Conservation (phyloP, 163 green algal species). For the Chlamydomonas reinhardtii region DNA sequence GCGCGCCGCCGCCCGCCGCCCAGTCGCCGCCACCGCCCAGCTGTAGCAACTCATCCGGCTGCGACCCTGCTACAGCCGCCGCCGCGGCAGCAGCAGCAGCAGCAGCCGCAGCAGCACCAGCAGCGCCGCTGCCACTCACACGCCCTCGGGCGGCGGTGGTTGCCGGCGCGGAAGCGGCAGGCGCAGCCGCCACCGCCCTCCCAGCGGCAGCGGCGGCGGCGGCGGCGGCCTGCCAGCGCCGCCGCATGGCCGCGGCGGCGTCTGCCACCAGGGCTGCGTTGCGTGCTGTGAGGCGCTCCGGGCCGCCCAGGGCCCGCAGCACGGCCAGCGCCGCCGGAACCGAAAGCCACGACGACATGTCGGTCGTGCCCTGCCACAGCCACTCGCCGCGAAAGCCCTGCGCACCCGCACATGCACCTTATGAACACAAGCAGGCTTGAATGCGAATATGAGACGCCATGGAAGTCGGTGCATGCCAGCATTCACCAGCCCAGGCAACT, state of each 20-base stretch:
- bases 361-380: constrained; percentile 68
- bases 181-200: too few species aligned
- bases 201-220: too few species aligned
- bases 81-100: not conserved
- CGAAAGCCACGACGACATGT: constrained; percentile 63
- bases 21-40: constrained; percentile 44
- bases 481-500: too few species aligned
- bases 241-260: constrained; percentile 11
- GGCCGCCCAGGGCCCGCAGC: constrained; percentile 28
- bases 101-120: not conserved
- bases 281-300: constrained; percentile 16
- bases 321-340: constrained; percentile 65
- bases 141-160: not conserved
- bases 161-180: not conserved
- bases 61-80: not conserved
- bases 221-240: not conserved
- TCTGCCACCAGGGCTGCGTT: constrained; percentile 48
- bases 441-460: too few species aligned
- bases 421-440: too few species aligned
- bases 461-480: too few species aligned
- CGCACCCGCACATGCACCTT: too few species aligned
- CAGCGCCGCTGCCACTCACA: not conserved
- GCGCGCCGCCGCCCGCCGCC: constrained; percentile 17
- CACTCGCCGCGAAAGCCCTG: constrained; percentile 64
- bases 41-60: not conserved